A percentile compares a stretch with the other conserved stretches of the same genome.
Evolutionary conservation across 345 rosid species (phyloP).

Genomic region (Eucalyptus brandiana): DNA sequence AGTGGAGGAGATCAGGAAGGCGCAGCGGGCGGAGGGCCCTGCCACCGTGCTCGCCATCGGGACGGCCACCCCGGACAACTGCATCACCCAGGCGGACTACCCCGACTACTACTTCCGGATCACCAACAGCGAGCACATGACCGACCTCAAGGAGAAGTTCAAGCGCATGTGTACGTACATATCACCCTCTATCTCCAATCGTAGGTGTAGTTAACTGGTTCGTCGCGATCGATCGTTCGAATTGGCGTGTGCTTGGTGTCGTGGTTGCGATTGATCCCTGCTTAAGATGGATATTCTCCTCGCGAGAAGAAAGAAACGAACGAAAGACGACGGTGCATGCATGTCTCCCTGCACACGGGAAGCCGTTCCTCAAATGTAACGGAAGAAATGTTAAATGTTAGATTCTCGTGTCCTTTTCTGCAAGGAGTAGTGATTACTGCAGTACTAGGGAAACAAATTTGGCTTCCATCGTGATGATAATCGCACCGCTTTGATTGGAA

Average conservation of each 20-base stretch:
- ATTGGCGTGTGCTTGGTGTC: background rate
- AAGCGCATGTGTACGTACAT: constrained; percentile 54
- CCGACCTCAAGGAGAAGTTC: constrained; percentile 64
- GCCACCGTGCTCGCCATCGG: constrained; percentile 58
- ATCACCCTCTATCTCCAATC: background rate
- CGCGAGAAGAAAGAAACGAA: background rate
- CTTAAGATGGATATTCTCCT: background rate
- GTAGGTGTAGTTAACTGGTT: background rate
- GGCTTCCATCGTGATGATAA: background rate
- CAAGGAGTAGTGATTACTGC: background rate
- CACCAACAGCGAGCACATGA: constrained; percentile 66
- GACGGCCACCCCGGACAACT: constrained; percentile 48
- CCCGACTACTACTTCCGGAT: constrained; percentile 61
- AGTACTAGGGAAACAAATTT: background rate
- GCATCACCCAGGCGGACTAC: constrained; percentile 40
- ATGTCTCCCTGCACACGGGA: background rate
- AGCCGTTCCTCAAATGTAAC: background rate
- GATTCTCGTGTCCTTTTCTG: background rate
- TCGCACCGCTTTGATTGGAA: background rate
- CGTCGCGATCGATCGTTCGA: background rate
- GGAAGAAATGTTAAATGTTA: background rate
- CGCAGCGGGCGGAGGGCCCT: constrained; percentile 53
- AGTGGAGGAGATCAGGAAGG: constrained; percentile 38
- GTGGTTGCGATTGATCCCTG: background rate
- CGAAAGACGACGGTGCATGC: background rate